These are phyloP conservation scores for Narthecium ossifragum DNA, from an alignment of 106 monocot species.

Conservation along the genomic window DNA sequence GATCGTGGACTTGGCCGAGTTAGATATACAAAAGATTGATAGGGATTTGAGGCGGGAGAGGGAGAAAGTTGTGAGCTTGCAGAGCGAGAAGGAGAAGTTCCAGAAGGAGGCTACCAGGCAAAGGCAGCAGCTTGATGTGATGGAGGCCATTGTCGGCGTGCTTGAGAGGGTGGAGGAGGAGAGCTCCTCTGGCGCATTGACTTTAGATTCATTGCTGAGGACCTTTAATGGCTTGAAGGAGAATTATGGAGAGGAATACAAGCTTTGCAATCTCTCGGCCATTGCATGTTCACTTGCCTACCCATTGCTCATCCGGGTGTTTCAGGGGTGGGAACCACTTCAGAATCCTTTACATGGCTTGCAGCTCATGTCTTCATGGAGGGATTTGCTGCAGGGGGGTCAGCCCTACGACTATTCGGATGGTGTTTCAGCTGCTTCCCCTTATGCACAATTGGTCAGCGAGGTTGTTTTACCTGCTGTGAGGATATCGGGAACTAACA, in stretches of 20 bases:
- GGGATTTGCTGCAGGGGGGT: constrained; percentile 71
- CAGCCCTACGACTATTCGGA: constrained; percentile 77
- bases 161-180: constrained; percentile 52
- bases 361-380: constrained; percentile 64
- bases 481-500: constrained; percentile 79
- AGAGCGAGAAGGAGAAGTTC: constrained; percentile 67
- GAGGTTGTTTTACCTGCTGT: constrained; percentile 81
- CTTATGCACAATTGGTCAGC: constrained; percentile 60
- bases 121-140: constrained; percentile 59
- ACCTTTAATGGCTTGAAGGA: constrained; percentile 57
- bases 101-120: constrained; percentile 53
- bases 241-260: constrained; percentile 62
- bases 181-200: constrained; percentile 39
- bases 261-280: constrained; percentile 65
- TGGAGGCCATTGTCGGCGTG: constrained; percentile 51
- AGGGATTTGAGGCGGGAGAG: constrained; percentile 70
- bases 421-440: constrained; percentile 22
- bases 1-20: constrained; percentile 69
- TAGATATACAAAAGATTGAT: constrained; percentile 76
- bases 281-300: constrained; percentile 74
- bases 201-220: constrained; percentile 53
- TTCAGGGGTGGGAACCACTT: constrained; percentile 89
- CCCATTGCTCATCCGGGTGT: constrained; percentile 64
- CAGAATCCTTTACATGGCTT: constrained; percentile 66
- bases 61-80: constrained; percentile 74